These are phyloP conservation scores for Candida yuanshanica DNA, from an alignment of 805 yeast genomes.

Conservation along the genomic window DNA sequence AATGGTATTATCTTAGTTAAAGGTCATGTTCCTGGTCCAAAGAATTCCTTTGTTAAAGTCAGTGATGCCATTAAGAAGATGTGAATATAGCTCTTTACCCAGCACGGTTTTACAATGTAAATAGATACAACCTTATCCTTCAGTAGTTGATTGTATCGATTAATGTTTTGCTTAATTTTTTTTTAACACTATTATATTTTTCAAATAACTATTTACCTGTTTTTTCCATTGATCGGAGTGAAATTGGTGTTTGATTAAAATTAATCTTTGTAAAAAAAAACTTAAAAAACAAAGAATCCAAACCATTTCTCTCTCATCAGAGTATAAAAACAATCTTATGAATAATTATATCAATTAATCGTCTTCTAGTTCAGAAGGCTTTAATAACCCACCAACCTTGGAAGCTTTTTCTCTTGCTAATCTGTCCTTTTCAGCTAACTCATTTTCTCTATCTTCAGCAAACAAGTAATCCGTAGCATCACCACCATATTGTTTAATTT, in stretches of 20 bases:
- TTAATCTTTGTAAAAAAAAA: neutral
- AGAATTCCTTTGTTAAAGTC: slow-evolving; percentile 64
- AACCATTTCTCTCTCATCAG: neutral
- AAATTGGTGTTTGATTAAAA: neutral
- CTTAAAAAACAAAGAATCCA: neutral
- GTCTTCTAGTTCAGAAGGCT: slow-evolving; percentile 93
- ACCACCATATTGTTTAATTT: slow-evolving; percentile 93
- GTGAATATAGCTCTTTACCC: slow-evolving; percentile 5
- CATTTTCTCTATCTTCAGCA: slow-evolving; percentile 87
- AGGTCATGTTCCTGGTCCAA: slow-evolving; percentile 91
- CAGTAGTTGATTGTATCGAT: no score
- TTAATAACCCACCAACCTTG: slow-evolving; percentile 87
- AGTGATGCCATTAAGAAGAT: slow-evolving; percentile 58
- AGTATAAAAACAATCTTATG: neutral
- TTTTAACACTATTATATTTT: neutral
- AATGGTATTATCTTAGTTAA: slow-evolving; percentile 77
- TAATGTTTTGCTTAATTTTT: no score
- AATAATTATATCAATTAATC: slow-evolving; percentile 29
- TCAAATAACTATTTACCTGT: neutral
- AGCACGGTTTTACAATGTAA: slow-evolving; percentile 1
- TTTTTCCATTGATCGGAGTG: no score
- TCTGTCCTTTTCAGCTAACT: slow-evolving; percentile 60
- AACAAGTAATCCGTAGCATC: slow-evolving; percentile 91
- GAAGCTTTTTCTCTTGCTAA: slow-evolving; percentile 75
- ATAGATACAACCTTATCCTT: neutral